Evolutionary conservation across 768 basidiomycete genomes (phyloP).

Genomic region (Kwoniella heveanensis): DNA sequence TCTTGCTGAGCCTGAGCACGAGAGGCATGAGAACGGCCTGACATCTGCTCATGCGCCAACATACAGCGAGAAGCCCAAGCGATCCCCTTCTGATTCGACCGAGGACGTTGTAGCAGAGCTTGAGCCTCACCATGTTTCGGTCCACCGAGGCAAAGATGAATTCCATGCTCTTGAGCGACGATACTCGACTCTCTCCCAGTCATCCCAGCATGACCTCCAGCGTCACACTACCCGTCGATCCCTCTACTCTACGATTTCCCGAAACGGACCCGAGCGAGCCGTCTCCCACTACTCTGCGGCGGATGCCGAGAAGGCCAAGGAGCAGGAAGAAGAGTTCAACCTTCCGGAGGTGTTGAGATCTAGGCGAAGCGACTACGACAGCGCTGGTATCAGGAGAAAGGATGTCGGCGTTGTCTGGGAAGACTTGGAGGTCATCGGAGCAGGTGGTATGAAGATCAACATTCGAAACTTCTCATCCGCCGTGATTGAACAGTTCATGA

Average conservation of each 20-base stretch:
- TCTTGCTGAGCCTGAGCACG: conserved; percentile 12
- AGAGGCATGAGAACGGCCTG: conserved; percentile 14
- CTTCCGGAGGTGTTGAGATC: conserved; percentile 51
- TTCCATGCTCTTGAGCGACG: conserved; percentile 46
- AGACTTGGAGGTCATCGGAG: conserved; percentile 55
- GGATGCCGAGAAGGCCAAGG: conserved; percentile 49
- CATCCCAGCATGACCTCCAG: conserved; percentile 37
- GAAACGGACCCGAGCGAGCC: conserved; percentile 9
- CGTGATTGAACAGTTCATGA: conserved; percentile 61
- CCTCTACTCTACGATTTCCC: conserved; percentile 9
- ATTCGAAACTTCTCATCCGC: conserved; percentile 58
- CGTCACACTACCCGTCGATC: conserved; percentile 29
- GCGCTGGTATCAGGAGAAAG: conserved; percentile 57
- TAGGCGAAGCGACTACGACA: conserved; percentile 39
- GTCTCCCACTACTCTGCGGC: conserved; percentile 15
- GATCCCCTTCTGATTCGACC: conserved; percentile 32
- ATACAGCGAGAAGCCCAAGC: conserved; percentile 14
- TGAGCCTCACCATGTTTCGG: conserved; percentile 36
- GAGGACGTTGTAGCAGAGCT: conserved; percentile 46
- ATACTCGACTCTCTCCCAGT: conserved; percentile 43
- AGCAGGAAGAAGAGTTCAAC: conserved; percentile 55
- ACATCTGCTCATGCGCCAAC: not conserved
- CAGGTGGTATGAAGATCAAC: conserved; percentile 58
- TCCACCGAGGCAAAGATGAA: conserved; percentile 40
- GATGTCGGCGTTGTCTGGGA: conserved; percentile 54